phyloP scores from a whole-genome alignment of 1,284 basidiomycete species.

The Grifola frondosa region DNA sequence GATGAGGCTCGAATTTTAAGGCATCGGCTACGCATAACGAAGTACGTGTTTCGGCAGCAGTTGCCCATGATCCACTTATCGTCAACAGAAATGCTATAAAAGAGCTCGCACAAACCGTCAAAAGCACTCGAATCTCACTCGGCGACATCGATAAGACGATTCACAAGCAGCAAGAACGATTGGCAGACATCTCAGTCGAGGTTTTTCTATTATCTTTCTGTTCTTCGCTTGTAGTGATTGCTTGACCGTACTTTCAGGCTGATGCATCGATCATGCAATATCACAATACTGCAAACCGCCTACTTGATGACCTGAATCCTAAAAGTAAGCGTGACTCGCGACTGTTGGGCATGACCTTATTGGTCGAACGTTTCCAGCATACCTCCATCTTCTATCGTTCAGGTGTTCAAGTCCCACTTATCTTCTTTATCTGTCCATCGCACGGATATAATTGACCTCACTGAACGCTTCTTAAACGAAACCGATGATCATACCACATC shows the following conservation, averaged over 20 bases:
- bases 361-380: too few relatives aligned
- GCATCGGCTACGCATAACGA: constrained; percentile 17
- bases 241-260: neutral
- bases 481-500: too few relatives aligned
- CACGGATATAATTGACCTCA: too few relatives aligned
- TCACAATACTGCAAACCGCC: neutral
- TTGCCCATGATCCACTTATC: neutral
- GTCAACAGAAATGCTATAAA: constrained; percentile 14
- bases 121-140: constrained; percentile 9
- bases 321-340: neutral
- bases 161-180: constrained; percentile 9
- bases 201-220: constrained; percentile 8
- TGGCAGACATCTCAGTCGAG: constrained; percentile 19
- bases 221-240: too few relatives aligned
- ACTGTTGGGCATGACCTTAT: too few relatives aligned
- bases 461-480: too few relatives aligned
- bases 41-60: too few relatives aligned
- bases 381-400: too few relatives aligned
- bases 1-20: constrained; percentile 14
- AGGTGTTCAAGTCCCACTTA: too few relatives aligned
- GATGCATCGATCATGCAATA: neutral
- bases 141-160: constrained; percentile 7
- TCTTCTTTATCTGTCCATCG: too few relatives aligned
- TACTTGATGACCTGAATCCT: neutral
- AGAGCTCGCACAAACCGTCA: constrained; percentile 13